Evolutionary conservation across 2,329 filamentous ascomycete species (phyloP), one percentile per base, ranked within the genome.

Genomic region (Metarhizium album): DNA sequence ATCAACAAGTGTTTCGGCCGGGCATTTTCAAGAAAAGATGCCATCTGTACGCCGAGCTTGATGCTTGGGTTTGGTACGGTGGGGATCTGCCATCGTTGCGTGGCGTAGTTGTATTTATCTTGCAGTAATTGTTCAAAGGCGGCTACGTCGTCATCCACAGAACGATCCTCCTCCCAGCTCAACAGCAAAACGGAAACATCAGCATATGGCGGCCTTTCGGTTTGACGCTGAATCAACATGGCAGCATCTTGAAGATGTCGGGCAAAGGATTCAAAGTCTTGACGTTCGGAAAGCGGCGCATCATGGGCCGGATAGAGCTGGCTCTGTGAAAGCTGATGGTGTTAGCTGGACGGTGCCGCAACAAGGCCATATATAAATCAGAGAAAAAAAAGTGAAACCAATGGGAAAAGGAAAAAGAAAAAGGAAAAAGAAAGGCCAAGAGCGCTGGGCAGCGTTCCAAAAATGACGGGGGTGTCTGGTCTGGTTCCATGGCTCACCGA

Each of bases 231-330:
- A 57, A 84, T 82, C 59, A 82, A 71, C 75, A 83, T 82, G 56
- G 81, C 80, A 47, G 80, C 81, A 73, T 84, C 81, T 62, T 84
- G 81, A 43, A 84, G 73, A 67, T 84, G 81, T 45, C 80, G 75
- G 53, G 80, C 81, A 61, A 84, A 84, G 49, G 78, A 75, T 64
- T 84, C 81, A 66, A 84, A 84, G 59, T 83, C 80, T 65, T 79
- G 74, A 57, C 77, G 74, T 58, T 80, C 74, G 50, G 65, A 61
- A 58, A 63, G 51, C 23, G 69, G 63, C 50, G 66, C 60, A 65
- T 74, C 70, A 64, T 70, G 62, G 56, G 62, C 58, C 59, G 68
- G 55, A 64, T 64, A 63, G 24, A 67, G 62, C 49, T 66, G 65
- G 50, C 62, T 62, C 47, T 52, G 51, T 29, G 42, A 52, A 14